Conservation (phyloP, 73 alveolate species). For the Halteria grandinella region DNA sequence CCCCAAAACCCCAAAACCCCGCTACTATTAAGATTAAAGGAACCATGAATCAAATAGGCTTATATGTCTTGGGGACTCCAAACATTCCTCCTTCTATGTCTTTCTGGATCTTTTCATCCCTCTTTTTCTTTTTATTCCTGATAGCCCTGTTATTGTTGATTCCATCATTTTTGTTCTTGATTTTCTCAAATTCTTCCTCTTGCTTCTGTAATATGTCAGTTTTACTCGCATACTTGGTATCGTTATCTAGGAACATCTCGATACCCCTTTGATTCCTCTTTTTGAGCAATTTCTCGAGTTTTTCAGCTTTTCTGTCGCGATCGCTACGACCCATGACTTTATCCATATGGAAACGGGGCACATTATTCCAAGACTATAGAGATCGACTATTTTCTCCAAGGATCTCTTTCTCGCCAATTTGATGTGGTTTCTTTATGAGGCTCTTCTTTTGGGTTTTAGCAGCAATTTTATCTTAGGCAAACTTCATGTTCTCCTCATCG, state of each 20-base stretch:
- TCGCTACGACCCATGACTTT: conserved; percentile 12
- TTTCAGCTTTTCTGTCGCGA: neutral
- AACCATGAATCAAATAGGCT: conserved; percentile 12
- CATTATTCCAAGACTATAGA: conserved; percentile 24
- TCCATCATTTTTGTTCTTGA: conserved; percentile 29
- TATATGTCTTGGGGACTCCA: conserved; percentile 29
- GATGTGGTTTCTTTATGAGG: too few relatives aligned
- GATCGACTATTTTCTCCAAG: conserved; percentile 20
- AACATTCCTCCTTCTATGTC: conserved; percentile 28
- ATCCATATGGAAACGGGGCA: conserved; percentile 39
- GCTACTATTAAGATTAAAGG: too few relatives aligned
- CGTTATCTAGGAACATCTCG: neutral
- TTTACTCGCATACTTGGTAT: neutral
- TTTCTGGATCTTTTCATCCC: conserved; percentile 5
- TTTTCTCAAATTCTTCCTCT: conserved; percentile 13
- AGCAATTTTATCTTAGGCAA: too few relatives aligned
- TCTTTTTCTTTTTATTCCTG: neutral
- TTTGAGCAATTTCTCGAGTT: neutral
- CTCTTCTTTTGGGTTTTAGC: too few relatives aligned
- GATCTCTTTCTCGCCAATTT: conserved; percentile 24
- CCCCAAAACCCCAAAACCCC: too few relatives aligned
- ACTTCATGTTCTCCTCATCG: conserved; percentile 25
- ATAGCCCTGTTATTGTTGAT: conserved; percentile 11
- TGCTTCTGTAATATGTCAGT: conserved; percentile 1
- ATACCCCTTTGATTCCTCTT: conserved; percentile 18